Percentiles rank a stretch among this genome's conserved stretches.
Conservation (phyloP, 148 eudicot genomes). For the Fagopyrum tataricum region DNA sequence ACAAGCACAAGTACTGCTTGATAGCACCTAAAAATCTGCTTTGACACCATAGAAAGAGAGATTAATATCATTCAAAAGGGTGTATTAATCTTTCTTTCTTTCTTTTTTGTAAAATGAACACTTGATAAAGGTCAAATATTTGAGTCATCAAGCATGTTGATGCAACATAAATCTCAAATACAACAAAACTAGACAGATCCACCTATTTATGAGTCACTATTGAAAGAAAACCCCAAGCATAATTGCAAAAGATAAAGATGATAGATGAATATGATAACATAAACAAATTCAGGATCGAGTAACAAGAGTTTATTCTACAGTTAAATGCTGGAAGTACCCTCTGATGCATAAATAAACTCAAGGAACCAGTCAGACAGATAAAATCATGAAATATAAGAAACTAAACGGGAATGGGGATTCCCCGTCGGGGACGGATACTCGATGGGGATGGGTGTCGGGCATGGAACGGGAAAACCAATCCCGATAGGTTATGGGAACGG, state of each 20-base stretch:
- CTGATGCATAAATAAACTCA: neutral
- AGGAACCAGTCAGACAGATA: neutral
- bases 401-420: too few relatives aligned
- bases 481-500: too few relatives aligned
- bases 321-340: neutral
- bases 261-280: neutral
- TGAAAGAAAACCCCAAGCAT: neutral
- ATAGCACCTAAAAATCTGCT: slow-evolving; percentile 96
- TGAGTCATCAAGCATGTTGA: neutral
- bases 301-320: neutral
- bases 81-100: too few relatives aligned
- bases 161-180: neutral
- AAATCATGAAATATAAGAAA: too few relatives aligned
- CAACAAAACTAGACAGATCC: neutral
- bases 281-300: neutral
- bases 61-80: neutral
- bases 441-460: too few relatives aligned
- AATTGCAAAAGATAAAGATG: neutral
- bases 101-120: neutral
- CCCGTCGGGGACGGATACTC: too few relatives aligned
- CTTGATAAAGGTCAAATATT: neutral
- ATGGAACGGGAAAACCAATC: too few relatives aligned
- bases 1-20: slow-evolving; percentile 92
- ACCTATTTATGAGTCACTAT: neutral
- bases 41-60: neutral